A percentile compares a stretch with the other conserved stretches of the same genome.
phyloP scores from a whole-genome alignment of 176 grass and related monocot genomes.

The Paspalum notatum region DNA sequence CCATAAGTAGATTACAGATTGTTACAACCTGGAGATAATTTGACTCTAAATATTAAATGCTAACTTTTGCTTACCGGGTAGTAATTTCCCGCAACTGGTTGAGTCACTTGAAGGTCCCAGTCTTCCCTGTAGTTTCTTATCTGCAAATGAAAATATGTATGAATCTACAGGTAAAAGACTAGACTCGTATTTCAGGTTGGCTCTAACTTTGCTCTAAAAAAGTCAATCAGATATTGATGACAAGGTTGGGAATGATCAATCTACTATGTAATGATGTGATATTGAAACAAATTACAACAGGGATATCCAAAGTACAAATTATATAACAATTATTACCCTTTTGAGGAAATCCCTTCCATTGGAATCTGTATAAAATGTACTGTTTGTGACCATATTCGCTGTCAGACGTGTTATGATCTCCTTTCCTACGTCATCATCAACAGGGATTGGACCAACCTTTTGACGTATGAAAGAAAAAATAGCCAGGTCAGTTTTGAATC shows the following conservation, averaged over 20 bases:
- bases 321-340: conserved; percentile 53
- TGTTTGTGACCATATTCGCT: conserved; percentile 76
- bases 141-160: conserved; percentile 54
- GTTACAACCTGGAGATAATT: too few species aligned
- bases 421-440: conserved; percentile 70
- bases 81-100: conserved; percentile 92
- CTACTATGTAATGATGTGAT: background rate
- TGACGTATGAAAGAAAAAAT: conserved; percentile 16
- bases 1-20: too few species aligned
- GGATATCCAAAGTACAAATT: background rate
- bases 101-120: conserved; percentile 84
- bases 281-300: background rate
- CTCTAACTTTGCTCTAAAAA: background rate
- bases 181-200: background rate
- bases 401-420: conserved; percentile 77
- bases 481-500: conserved; percentile 3
- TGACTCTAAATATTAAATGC: too few species aligned
- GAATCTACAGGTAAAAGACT: conserved; percentile 24
- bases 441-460: conserved; percentile 88
- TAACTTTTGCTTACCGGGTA: conserved; percentile 67
- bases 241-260: background rate
- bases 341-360: conserved; percentile 94
- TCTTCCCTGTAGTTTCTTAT: conserved; percentile 82
- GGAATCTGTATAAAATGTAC: conserved; percentile 89
- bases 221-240: background rate